A percentile compares a stretch with the other conserved stretches of the same genome.
These are phyloP conservation scores for Penicillium verrucosum DNA, from an alignment of 2,329 filamentous ascomycete genomes.

Conservation along the genomic window DNA sequence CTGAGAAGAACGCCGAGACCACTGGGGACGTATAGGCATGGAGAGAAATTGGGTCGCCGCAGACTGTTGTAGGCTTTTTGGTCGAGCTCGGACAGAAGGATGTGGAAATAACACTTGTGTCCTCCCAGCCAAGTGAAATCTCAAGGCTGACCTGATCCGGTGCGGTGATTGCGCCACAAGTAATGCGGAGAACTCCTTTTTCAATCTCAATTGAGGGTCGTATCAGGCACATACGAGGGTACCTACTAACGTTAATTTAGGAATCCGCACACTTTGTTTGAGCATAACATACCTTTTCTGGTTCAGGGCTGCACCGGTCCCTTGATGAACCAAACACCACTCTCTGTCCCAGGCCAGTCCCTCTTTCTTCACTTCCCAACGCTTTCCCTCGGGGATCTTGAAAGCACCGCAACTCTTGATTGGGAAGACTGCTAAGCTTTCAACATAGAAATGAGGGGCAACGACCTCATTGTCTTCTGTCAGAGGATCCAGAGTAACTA, in stretches of 20 bases:
- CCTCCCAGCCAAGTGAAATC: constrained; percentile 34
- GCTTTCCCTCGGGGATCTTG: constrained; percentile 57
- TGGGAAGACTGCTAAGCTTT: constrained; percentile 73
- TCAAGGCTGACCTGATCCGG: constrained; percentile 32
- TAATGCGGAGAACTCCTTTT: constrained; percentile 62
- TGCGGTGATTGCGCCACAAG: constrained; percentile 36
- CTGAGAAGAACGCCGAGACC: constrained; percentile 75
- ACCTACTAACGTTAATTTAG: background rate
- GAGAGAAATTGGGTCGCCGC: constrained; percentile 72
- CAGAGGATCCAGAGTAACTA: constrained; percentile 17
- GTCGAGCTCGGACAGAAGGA: constrained; percentile 51
- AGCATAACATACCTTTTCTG: constrained; percentile 69
- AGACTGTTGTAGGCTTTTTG: constrained; percentile 65
- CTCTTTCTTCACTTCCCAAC: constrained; percentile 77
- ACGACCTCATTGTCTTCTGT: constrained; percentile 10
- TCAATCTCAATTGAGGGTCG: constrained; percentile 70
- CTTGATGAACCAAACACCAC: constrained; percentile 89
- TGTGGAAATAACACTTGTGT: constrained; percentile 58
- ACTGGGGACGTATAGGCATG: constrained; percentile 64
- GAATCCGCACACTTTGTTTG: background rate
- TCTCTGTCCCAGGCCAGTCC: constrained; percentile 92
- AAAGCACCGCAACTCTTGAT: constrained; percentile 93
- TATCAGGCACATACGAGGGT: constrained; percentile 78
- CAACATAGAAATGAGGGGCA: constrained; percentile 51
- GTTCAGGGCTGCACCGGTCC: constrained; percentile 77